Evolutionary conservation across 1,139 yeast genomes (phyloP).

Genomic region (Wickerhamiella infanticola): DNA sequence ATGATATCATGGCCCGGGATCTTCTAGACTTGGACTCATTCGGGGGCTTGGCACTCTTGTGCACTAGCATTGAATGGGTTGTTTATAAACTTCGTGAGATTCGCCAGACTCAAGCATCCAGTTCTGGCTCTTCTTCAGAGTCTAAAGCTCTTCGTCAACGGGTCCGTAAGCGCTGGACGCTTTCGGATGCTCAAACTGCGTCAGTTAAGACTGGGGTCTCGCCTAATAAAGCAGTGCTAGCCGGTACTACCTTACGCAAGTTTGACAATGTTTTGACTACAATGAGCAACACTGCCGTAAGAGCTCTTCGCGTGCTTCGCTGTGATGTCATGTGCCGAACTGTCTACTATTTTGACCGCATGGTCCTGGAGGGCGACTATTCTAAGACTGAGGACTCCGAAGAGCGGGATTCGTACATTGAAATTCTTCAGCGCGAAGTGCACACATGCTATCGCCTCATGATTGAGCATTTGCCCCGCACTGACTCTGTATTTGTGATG

Average conservation of each 20-base stretch:
- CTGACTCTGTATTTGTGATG: conserved; percentile 22
- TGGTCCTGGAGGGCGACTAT: conserved; percentile 26
- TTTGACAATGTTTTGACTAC: conserved; percentile 36
- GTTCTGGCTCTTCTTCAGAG: neutral
- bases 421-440: conserved; percentile 44
- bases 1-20: conserved; percentile 7
- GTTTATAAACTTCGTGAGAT: conserved; percentile 8
- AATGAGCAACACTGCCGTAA: conserved; percentile 34
- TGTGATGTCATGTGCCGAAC: conserved; percentile 51
- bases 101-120: conserved; percentile 3
- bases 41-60: conserved; percentile 8
- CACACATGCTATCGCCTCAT: conserved; percentile 33
- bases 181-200: conserved; percentile 8
- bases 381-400: conserved; percentile 37
- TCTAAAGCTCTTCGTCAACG: neutral
- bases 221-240: conserved; percentile 15
- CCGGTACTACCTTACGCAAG: conserved; percentile 29
- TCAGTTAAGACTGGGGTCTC: conserved; percentile 3
- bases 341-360: conserved; percentile 40
- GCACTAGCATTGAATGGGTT: conserved; percentile 15
- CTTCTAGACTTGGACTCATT: conserved; percentile 12
- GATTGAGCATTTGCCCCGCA: conserved; percentile 18
- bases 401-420: conserved; percentile 49
- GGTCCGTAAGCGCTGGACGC: conserved; percentile 11
- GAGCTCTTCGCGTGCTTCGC: conserved; percentile 41